Conservation (phyloP, 2,329 filamentous ascomycete genomes). For the Metarhizium sp. region DNA sequence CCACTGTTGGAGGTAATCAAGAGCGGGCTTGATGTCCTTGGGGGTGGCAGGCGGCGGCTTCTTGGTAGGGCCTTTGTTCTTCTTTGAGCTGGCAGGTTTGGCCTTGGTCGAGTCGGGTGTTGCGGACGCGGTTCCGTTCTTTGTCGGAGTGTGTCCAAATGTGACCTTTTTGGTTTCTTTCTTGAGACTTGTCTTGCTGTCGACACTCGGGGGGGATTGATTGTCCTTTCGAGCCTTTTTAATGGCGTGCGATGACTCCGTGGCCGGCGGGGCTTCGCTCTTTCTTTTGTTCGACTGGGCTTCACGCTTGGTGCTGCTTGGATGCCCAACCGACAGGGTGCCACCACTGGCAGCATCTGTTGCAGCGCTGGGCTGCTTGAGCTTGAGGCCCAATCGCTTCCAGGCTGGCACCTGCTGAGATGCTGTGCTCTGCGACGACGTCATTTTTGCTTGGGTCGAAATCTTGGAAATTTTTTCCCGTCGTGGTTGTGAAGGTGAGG, state of each 20-base stretch:
- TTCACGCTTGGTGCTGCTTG: conserved; percentile 23
- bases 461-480: conserved; percentile 11
- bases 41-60: conserved; percentile 27
- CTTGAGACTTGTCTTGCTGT: conserved; percentile 21
- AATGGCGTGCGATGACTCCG: conserved; percentile 18
- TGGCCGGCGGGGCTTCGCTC: conserved; percentile 23
- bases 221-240: conserved; percentile 26
- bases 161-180: conserved; percentile 37
- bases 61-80: conserved; percentile 29
- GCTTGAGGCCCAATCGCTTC: conserved; percentile 55
- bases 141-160: conserved; percentile 34
- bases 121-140: conserved; percentile 15
- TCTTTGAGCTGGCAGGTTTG: conserved; percentile 23
- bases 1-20: conserved; percentile 72
- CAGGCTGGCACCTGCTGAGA: conserved; percentile 44
- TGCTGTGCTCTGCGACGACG: conserved; percentile 33
- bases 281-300: conserved; percentile 29
- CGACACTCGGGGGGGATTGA: conserved; percentile 8
- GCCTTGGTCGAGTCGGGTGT: conserved; percentile 21
- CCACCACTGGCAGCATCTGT: conserved; percentile 19
- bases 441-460: conserved; percentile 24
- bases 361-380: conserved; percentile 34
- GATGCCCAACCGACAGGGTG: conserved; percentile 27
- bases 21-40: conserved; percentile 49
- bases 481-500: neutral